phyloP scores from a whole-genome alignment of 495 filamentous ascomycete species.

The Daldinia childiae region DNA sequence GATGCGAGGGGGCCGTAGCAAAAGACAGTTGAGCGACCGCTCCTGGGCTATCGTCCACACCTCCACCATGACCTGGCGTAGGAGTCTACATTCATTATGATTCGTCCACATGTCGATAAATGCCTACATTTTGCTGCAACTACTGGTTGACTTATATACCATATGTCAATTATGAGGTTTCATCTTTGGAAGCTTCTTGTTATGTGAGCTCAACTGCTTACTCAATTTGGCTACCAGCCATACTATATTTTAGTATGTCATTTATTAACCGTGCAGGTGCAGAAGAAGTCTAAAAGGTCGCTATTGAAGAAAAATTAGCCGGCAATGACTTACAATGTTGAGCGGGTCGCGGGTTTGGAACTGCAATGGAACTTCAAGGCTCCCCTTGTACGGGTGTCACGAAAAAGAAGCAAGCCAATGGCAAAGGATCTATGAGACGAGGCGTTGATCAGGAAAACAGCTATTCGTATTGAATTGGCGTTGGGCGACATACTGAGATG shows the following conservation, averaged over 20 bases:
- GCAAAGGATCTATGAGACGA: conserved; percentile 1
- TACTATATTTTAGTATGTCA: background rate
- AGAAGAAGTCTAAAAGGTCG: conserved; percentile 3
- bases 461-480: conserved; percentile 15
- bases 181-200: background rate
- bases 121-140: conserved; percentile 9
- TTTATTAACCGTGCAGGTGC: conserved; percentile 19
- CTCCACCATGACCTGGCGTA: conserved; percentile 24
- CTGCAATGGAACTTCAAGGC: background rate
- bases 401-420: conserved; percentile 2
- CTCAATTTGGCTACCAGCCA: conserved; percentile 6
- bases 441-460: conserved; percentile 1
- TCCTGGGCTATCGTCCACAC: conserved; percentile 29
- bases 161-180: conserved; percentile 7
- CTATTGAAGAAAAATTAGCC: background rate
- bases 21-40: conserved; percentile 42
- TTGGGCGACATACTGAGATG: conserved; percentile 14
- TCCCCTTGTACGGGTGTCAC: conserved; percentile 11
- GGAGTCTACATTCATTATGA: conserved; percentile 17
- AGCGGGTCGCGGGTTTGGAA: background rate
- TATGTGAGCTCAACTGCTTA: conserved; percentile 5
- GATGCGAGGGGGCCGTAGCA: conserved; percentile 31
- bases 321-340: conserved; percentile 5
- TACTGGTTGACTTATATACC: conserved; percentile 5
- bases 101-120: conserved; percentile 19